phyloP scores from a whole-genome alignment of 1,284 basidiomycete species.

The Boletus austroedulis region DNA sequence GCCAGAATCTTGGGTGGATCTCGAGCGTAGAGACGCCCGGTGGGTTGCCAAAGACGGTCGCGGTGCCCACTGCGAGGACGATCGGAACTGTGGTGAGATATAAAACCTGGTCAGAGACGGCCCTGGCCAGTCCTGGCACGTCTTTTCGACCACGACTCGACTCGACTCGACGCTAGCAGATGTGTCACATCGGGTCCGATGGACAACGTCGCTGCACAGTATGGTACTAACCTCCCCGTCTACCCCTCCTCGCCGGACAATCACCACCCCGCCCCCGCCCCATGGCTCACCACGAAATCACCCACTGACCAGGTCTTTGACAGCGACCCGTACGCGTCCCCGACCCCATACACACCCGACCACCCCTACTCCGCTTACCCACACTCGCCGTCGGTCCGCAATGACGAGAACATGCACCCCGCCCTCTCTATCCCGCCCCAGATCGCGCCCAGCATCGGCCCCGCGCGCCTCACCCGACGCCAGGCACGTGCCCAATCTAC shows the following conservation, averaged over 20 bases:
- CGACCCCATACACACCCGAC: slow-evolving; percentile 37
- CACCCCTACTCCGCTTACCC: slow-evolving; percentile 33
- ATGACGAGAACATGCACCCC: slow-evolving; percentile 32
- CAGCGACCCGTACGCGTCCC: slow-evolving; percentile 38
- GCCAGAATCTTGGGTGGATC: slow-evolving; percentile 26
- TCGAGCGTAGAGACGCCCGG: slow-evolving; percentile 21
- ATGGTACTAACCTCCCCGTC: slow-evolving; percentile 33
- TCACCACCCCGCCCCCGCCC: slow-evolving; percentile 21
- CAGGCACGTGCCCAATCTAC: slow-evolving; percentile 40
- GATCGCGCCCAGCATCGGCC: slow-evolving; percentile 54
- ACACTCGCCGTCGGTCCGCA: slow-evolving; percentile 29
- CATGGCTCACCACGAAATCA: slow-evolving; percentile 31
- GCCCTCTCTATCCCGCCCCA: slow-evolving; percentile 36
- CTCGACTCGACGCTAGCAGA: slow-evolving; percentile 30
- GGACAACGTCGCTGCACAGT: slow-evolving; percentile 39
- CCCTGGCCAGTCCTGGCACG: slow-evolving; percentile 31
- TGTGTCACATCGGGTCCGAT: slow-evolving; percentile 39
- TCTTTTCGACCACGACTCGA: slow-evolving; percentile 32
- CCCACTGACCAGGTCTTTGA: slow-evolving; percentile 38
- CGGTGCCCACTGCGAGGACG: slow-evolving; percentile 13
- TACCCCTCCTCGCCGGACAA: slow-evolving; percentile 34
- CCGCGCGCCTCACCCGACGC: slow-evolving; percentile 50
- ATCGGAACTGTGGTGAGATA: slow-evolving; percentile 20
- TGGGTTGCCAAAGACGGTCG: slow-evolving; percentile 2
- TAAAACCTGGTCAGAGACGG: slow-evolving; percentile 31